Conservation (phyloP, 257 asterid species). For the Lycium barbarum region DNA sequence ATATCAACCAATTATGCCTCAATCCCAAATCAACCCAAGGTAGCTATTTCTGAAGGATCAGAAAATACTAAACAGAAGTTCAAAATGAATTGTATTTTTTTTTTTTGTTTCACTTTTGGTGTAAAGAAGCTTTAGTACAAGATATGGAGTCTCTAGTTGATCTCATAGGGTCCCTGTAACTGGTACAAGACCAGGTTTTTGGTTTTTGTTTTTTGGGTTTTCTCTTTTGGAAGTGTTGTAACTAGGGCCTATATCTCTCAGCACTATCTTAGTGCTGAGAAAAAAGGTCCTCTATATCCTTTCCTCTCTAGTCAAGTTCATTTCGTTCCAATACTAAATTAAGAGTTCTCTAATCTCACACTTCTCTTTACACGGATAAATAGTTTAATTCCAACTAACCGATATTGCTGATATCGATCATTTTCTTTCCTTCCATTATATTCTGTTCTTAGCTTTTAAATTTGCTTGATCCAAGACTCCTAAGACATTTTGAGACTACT, state of each 20-base stretch:
- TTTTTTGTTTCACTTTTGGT: no score
- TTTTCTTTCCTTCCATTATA: conserved; percentile 10
- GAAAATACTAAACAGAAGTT: no score
- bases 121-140: no score
- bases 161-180: no score
- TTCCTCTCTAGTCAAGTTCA: not conserved
- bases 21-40: not conserved
- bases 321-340: not conserved
- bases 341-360: not conserved
- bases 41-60: not conserved
- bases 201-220: no score
- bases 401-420: not conserved
- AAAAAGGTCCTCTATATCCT: not conserved
- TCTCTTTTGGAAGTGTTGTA: no score
- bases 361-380: not conserved
- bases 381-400: not conserved
- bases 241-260: no score
- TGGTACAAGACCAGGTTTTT: no score
- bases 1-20: not conserved
- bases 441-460: not conserved
- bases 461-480: not conserved
- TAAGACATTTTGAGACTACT: not conserved
- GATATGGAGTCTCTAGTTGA: no score
- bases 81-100: no score
- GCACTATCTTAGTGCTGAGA: no score